Percentiles rank a stretch among this genome's conserved stretches.
These are phyloP conservation scores for Massarina eburnea DNA, from an alignment of 2,329 filamentous ascomycete genomes.

Conservation along the genomic window DNA sequence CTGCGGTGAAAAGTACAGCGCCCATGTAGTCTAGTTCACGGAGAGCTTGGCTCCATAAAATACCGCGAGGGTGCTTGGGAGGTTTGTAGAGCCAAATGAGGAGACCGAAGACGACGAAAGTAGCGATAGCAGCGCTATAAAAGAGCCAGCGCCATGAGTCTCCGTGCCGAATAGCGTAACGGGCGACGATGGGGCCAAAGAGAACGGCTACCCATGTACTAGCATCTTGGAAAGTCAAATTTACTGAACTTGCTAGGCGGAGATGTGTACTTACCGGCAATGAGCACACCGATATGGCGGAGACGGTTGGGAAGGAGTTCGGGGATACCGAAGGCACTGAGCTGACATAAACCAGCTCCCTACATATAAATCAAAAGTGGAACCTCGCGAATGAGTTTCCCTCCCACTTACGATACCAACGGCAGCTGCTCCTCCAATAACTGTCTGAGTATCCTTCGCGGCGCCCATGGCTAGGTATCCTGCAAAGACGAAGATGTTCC, in stretches of 20 bases:
- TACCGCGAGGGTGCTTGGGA: no score
- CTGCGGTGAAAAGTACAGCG: no score
- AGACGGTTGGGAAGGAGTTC: constrained; percentile 25
- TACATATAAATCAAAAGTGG: not conserved
- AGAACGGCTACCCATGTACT: constrained; percentile 9
- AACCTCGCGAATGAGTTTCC: not conserved
- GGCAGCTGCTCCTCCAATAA: constrained; percentile 10
- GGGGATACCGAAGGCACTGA: constrained; percentile 13
- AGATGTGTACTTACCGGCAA: constrained; percentile 13
- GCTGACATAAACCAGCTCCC: constrained; percentile 10
- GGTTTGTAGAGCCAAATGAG: no score
- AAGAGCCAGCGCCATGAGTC: constrained; percentile 6
- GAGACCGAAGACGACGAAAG: no score
- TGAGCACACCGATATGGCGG: constrained; percentile 22
- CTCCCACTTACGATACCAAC: constrained; percentile 1
- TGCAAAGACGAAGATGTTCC: constrained; percentile 10
- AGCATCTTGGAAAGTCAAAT: not conserved
- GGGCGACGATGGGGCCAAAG: constrained; percentile 12
- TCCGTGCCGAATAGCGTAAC: constrained; percentile 10
- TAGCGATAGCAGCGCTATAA: no score
- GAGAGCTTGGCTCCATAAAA: no score
- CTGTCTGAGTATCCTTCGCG: constrained; percentile 6
- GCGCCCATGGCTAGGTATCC: constrained; percentile 10
- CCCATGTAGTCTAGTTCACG: no score
- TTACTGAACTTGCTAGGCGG: no score